phyloP scores from a whole-genome alignment of 495 filamentous ascomycete genomes.

The Trichoderma orchidacearum region DNA sequence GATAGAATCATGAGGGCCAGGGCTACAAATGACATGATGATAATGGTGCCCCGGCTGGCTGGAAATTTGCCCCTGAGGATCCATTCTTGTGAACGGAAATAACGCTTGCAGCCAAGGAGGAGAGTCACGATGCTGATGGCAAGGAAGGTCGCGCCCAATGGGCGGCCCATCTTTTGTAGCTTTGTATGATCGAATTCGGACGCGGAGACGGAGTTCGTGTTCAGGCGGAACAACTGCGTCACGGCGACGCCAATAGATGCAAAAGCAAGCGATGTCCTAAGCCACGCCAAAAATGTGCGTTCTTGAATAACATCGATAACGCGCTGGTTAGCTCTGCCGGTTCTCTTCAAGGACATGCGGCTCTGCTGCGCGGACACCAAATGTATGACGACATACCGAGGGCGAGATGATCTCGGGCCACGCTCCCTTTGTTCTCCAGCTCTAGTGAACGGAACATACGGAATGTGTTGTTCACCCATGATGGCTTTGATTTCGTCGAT shows the following conservation, averaged over 20 bases:
- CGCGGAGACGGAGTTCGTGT: slow-evolving; percentile 39
- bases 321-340: slow-evolving; percentile 7
- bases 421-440: slow-evolving; percentile 91
- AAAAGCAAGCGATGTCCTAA: slow-evolving; percentile 89
- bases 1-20: slow-evolving; percentile 56
- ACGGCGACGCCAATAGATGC: slow-evolving; percentile 93
- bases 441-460: slow-evolving; percentile 73
- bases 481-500: not conserved
- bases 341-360: not conserved
- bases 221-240: slow-evolving; percentile 91
- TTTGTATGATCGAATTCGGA: slow-evolving; percentile 17
- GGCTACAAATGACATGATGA: slow-evolving; percentile 59
- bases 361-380: slow-evolving; percentile 4
- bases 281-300: slow-evolving; percentile 93
- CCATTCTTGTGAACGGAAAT: slow-evolving; percentile 62
- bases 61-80: slow-evolving; percentile 89
- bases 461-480: slow-evolving; percentile 26
- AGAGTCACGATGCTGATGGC: slow-evolving; percentile 75
- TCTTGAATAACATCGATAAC: slow-evolving; percentile 36
- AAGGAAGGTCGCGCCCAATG: slow-evolving; percentile 85
- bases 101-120: slow-evolving; percentile 59
- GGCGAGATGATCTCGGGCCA: slow-evolving; percentile 88
- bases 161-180: slow-evolving; percentile 77
- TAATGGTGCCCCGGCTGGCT: slow-evolving; percentile 75
- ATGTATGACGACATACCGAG: slow-evolving; percentile 46